Evolutionary conservation across 768 basidiomycete genomes (phyloP).

Genomic region (Coprinopsis sp.): DNA sequence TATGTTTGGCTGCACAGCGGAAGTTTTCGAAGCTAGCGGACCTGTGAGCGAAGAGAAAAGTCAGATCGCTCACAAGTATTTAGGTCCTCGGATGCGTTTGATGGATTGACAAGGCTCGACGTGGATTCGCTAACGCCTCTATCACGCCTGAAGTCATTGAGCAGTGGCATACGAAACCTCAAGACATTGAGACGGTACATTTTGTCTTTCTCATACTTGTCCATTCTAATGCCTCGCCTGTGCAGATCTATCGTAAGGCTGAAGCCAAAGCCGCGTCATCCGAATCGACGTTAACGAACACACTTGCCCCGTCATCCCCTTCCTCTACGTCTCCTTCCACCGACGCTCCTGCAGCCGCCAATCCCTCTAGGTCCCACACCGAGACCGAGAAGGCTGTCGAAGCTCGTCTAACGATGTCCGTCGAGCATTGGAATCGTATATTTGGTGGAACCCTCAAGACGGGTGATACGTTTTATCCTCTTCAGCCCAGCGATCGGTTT

Average conservation of each 20-base stretch:
- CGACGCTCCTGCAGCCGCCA: conserved; percentile 16
- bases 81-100: conserved; percentile 65
- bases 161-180: conserved; percentile 86
- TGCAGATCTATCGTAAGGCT: conserved; percentile 96
- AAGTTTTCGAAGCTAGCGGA: conserved; percentile 90
- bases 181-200: conserved; percentile 44
- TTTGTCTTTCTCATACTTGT: background rate
- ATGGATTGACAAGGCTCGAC: background rate
- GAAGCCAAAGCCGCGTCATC: conserved; percentile 1
- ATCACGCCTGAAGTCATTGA: conserved; percentile 75
- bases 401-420: conserved; percentile 50
- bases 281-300: conserved; percentile 29
- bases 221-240: background rate
- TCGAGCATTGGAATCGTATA: conserved; percentile 83
- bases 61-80: conserved; percentile 80
- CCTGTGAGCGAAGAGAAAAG: conserved; percentile 93
- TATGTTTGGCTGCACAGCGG: conserved; percentile 98
- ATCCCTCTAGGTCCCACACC: conserved; percentile 16
- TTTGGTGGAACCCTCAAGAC: conserved; percentile 61
- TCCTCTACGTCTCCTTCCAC: too few relatives aligned
- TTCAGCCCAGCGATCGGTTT: too few relatives aligned
- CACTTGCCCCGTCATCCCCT: conserved; percentile 9
- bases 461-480: too few relatives aligned
- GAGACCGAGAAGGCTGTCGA: conserved; percentile 13
- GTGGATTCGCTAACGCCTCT: background rate